Percentiles rank a stretch among this genome's conserved stretches.
Evolutionary conservation across 75 land plant genomes (phyloP).

Genomic region (Pinus albicaulis): DNA sequence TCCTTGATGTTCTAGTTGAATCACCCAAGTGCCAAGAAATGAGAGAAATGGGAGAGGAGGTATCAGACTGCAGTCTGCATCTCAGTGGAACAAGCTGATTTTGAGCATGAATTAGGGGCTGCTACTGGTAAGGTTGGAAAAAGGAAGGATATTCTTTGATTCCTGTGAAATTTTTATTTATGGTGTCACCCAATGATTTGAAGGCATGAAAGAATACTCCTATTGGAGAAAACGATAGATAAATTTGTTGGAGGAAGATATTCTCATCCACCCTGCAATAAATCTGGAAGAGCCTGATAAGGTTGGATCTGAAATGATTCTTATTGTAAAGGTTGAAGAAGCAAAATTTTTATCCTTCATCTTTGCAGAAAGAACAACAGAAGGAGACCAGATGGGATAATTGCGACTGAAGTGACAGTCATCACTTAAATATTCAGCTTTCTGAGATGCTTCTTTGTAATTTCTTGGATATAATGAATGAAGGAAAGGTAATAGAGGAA

Average conservation of each 20-base stretch:
- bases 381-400: too few relatives aligned
- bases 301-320: constrained; percentile 1
- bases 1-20: too few relatives aligned
- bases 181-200: constrained; percentile 8
- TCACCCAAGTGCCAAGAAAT: too few relatives aligned
- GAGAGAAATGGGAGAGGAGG: too few relatives aligned
- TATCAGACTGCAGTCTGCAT: too few relatives aligned
- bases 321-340: constrained; percentile 14
- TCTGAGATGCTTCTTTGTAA: too few relatives aligned
- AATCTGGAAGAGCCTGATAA: constrained; percentile 11
- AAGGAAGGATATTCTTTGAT: constrained; percentile 21
- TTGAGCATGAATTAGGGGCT: background rate
- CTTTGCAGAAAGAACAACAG: too few relatives aligned
- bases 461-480: too few relatives aligned
- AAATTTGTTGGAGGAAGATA: constrained; percentile 16
- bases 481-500: too few relatives aligned
- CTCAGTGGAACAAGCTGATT: too few relatives aligned
- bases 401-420: too few relatives aligned
- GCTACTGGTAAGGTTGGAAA: constrained; percentile 20
- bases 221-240: constrained; percentile 16
- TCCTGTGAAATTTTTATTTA: constrained; percentile 17
- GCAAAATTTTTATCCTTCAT: background rate
- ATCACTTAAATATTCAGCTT: too few relatives aligned
- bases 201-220: background rate
- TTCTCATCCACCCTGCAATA: constrained; percentile 14